Conservation (phyloP, 495 filamentous ascomycete genomes). For the Halenospora varia region DNA sequence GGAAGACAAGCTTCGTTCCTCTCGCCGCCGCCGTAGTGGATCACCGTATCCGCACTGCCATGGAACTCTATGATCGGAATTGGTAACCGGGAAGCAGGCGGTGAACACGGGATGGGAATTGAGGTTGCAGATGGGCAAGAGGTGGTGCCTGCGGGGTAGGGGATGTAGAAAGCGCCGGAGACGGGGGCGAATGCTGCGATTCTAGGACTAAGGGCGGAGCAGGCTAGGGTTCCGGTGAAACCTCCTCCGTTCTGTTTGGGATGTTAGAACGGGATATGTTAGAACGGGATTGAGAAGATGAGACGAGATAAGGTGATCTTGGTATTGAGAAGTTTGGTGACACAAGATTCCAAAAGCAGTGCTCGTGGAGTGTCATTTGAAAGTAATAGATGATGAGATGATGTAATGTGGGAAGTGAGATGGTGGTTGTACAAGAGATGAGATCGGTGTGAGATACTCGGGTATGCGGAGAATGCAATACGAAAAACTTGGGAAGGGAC, state of each 20-base stretch:
- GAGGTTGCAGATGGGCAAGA: constrained; percentile 21
- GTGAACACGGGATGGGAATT: constrained; percentile 30
- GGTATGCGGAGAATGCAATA: too few relatives aligned
- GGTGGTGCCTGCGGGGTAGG: constrained; percentile 1
- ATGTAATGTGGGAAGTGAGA: too few relatives aligned
- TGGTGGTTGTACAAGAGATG: too few relatives aligned
- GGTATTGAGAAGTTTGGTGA: too few relatives aligned
- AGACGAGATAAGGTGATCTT: too few relatives aligned
- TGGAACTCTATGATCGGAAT: constrained; percentile 49
- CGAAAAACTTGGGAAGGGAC: too few relatives aligned
- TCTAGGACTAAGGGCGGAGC: constrained; percentile 31
- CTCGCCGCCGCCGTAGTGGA: constrained; percentile 30
- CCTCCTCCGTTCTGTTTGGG: constrained; percentile 62
- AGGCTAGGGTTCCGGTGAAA: constrained; percentile 50
- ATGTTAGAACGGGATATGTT: too few relatives aligned
- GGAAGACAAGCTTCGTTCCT: constrained; percentile 33
- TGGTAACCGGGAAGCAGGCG: constrained; percentile 30
- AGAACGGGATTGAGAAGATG: too few relatives aligned
- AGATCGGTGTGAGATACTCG: too few relatives aligned
- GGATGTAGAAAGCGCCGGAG: constrained; percentile 39
- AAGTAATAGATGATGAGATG: too few relatives aligned
- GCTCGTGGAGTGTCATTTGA: too few relatives aligned
- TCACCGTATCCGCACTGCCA: constrained; percentile 37
- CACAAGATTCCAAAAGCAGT: too few relatives aligned
- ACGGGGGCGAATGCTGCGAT: constrained; percentile 46